phyloP scores from a whole-genome alignment of 2,329 filamentous ascomycete genomes.

The Exophiala bonariae region DNA sequence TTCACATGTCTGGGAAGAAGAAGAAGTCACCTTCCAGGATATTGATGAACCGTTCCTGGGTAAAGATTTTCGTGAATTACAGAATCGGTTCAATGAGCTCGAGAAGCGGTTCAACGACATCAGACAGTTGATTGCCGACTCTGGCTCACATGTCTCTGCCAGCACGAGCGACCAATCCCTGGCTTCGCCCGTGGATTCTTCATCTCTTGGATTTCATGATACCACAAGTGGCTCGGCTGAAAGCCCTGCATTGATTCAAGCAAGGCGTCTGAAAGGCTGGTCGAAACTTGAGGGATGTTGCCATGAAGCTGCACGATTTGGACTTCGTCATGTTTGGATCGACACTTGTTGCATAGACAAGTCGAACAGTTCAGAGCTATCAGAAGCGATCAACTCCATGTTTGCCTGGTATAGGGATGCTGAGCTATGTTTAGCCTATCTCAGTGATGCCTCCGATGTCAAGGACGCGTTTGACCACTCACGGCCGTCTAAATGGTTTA shows the following conservation, averaged over 20 bases:
- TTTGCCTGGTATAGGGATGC: conserved; percentile 23
- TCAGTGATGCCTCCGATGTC: conserved; percentile 16
- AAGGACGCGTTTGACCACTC: not conserved
- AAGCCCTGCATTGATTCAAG: not conserved
- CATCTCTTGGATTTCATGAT: too few relatives aligned
- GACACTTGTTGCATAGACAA: conserved; percentile 29
- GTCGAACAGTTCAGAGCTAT: conserved; percentile 21
- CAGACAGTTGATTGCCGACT: too few relatives aligned
- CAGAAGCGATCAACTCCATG: conserved; percentile 25
- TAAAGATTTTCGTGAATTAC: not conserved
- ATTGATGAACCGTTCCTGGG: conserved; percentile 4
- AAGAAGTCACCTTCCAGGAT: conserved; percentile 24
- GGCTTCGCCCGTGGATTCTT: too few relatives aligned
- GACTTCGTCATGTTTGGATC: conserved; percentile 22
- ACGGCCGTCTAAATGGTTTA: conserved; percentile 18
- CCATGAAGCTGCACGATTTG: not conserved
- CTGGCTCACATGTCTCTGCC: too few relatives aligned
- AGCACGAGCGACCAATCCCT: too few relatives aligned
- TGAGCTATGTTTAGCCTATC: conserved; percentile 21
- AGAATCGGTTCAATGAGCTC: too few relatives aligned
- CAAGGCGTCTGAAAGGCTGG: not conserved
- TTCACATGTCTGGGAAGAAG: conserved; percentile 23
- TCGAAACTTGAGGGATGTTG: not conserved
- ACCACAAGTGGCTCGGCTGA: too few relatives aligned
- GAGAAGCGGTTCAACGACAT: too few relatives aligned